Evolutionary conservation across 2,329 filamentous ascomycete genomes (phyloP), one percentile per base, ranked within the genome.

Genomic region (Diaporthe sp.): DNA sequence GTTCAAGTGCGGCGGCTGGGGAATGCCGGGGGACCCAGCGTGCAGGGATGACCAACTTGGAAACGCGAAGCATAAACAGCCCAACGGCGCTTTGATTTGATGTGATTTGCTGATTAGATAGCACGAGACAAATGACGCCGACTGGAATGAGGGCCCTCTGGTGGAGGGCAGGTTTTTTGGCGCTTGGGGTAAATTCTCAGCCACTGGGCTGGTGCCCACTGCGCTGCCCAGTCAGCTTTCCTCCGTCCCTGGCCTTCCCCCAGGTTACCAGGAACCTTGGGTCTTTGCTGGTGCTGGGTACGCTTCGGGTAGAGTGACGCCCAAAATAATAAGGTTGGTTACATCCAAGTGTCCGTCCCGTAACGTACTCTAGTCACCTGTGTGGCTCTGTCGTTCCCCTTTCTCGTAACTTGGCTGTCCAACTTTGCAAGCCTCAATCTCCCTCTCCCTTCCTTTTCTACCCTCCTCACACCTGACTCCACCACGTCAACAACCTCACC

Each of bases 251-350:
- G 46, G 49, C 65, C 39, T 31, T 2, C 44, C 65, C 31, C 31
- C 6, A 60, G 31, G 17, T n/a, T 49, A 37, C 68, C 22, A 17
- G 49, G n/a, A 44, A 44, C 15, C 15, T 28, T 28, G n/a, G 39
- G 15, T 22, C 9, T 9, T 17, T 65, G 39, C 28, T 37, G 62
- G 1, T 51, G 46, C 42, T 68, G 31, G 31, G 42, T 67, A 17
- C 25, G 61, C 61, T 28, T 65, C 61, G 61, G 39, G 71, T 72
- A 72, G 31, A 61, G 31, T 62, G 44, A 22, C 57, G 61, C 71
- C 65, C 71, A 62, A 62, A 61, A 62, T 72, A 62, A 62, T 44
- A 62, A 62, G 71, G 53, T 72, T 72, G 46, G 71, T 53, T 65
- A 65, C 71, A 42, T 73, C 31, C 57, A 34, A 72, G 39, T 8